Evolutionary conservation across 805 yeast genomes (phyloP).

Genomic region (Ogataea kodamae): DNA sequence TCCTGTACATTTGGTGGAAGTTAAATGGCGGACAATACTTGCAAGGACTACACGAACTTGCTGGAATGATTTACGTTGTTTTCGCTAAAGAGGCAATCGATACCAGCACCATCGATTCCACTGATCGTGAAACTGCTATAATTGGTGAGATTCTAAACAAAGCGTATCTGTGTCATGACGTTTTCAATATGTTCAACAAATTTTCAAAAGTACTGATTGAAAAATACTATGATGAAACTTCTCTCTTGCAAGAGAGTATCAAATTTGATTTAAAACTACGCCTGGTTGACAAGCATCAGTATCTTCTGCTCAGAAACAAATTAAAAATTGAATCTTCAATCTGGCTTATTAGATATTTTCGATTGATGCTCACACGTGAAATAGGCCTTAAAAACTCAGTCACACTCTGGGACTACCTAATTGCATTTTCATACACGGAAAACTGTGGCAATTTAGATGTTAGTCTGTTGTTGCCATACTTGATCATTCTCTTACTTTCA

Average conservation of each 20-base stretch:
- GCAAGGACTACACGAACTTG: constrained; percentile 54
- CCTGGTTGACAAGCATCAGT: constrained; percentile 48
- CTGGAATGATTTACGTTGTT: constrained; percentile 45
- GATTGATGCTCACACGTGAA: constrained; percentile 46
- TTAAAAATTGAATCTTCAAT: constrained; percentile 47
- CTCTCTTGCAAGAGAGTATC: constrained; percentile 44
- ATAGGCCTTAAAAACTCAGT: constrained; percentile 38
- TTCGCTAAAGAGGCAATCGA: constrained; percentile 36
- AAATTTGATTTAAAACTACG: constrained; percentile 45
- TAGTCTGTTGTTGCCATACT: constrained; percentile 37
- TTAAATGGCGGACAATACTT: constrained; percentile 38
- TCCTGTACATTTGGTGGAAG: constrained; percentile 48
- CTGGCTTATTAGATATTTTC: constrained; percentile 52
- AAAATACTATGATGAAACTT: constrained; percentile 37
- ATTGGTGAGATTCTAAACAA: constrained; percentile 39
- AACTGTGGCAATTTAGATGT: constrained; percentile 21
- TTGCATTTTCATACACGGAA: constrained; percentile 29
- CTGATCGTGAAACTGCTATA: constrained; percentile 16
- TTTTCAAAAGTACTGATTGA: constrained; percentile 37
- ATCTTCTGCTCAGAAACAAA: constrained; percentile 42
- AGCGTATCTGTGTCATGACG: constrained; percentile 39
- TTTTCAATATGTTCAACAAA: constrained; percentile 41
- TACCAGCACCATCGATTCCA: constrained; percentile 6
- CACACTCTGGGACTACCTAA: constrained; percentile 48
- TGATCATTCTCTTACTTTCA: constrained; percentile 41